A percentile compares a stretch with the other conserved stretches of the same genome.
phyloP scores from a whole-genome alignment of 208 protist species.

The Strigomonas culicis region DNA sequence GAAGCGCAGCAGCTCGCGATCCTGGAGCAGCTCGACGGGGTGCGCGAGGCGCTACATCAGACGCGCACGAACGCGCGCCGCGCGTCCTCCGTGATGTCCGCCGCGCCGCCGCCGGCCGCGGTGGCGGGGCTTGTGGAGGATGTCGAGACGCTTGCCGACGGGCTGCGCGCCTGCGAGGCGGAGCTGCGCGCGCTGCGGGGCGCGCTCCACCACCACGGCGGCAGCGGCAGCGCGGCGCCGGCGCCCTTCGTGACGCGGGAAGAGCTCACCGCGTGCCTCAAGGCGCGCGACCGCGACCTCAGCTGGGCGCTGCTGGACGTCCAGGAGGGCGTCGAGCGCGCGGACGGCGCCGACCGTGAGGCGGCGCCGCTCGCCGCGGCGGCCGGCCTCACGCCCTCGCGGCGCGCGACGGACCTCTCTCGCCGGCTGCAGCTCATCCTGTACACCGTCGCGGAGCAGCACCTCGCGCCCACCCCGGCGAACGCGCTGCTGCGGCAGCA shows the following conservation, averaged over 20 bases:
- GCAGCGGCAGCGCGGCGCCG: not conserved
- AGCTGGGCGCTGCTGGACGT: conserved; percentile 6
- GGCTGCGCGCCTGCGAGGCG: too few relatives aligned
- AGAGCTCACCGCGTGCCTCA: not conserved
- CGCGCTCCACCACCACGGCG: too few relatives aligned
- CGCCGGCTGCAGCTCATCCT: not conserved
- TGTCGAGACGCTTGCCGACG: too few relatives aligned
- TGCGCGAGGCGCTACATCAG: too few relatives aligned
- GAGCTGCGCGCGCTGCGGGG: too few relatives aligned
- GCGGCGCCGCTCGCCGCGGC: too few relatives aligned
- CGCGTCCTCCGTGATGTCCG: conserved; percentile 7
- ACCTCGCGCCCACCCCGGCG: not conserved
- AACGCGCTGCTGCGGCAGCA: not conserved
- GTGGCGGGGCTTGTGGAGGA: conserved; percentile 1
- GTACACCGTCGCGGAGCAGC: not conserved
- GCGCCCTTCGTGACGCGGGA: too few relatives aligned
- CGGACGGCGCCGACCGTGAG: too few relatives aligned
- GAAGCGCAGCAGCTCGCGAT: conserved; percentile 8
- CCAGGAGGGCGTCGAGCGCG: not conserved
- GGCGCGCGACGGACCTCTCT: not conserved
- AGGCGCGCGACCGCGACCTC: not conserved
- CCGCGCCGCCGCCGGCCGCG: too few relatives aligned
- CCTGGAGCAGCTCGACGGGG: conserved; percentile 7
- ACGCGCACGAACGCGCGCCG: too few relatives aligned
- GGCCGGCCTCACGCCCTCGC: not conserved